phyloP scores from a whole-genome alignment of 129 eudicot genomes.

The Flaveria linearis region DNA sequence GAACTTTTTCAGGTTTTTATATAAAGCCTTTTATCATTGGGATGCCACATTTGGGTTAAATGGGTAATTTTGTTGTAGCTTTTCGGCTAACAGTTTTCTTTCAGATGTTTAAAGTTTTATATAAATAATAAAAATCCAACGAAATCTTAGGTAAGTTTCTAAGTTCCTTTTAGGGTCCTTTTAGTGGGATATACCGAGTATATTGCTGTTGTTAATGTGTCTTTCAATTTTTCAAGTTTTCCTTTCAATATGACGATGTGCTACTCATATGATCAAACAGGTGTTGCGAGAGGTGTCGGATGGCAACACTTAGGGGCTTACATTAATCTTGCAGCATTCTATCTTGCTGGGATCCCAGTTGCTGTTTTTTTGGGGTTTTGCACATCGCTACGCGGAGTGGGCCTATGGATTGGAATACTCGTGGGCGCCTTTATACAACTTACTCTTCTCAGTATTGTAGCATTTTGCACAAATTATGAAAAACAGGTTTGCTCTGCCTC shows the following conservation, averaged over 20 bases:
- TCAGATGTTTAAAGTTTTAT: no score
- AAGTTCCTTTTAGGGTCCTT: no score
- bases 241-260: neutral
- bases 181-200: no score
- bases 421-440: slow-evolving; percentile 60
- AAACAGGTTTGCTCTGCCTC: slow-evolving; percentile 43
- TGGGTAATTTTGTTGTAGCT: no score
- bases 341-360: slow-evolving; percentile 66
- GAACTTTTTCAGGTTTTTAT: slow-evolving; percentile 59
- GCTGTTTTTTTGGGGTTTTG: slow-evolving; percentile 59
- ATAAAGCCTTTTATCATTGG: neutral
- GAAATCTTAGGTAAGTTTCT: no score
- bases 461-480: slow-evolving; percentile 63
- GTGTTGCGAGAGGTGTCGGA: slow-evolving; percentile 87
- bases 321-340: slow-evolving; percentile 68
- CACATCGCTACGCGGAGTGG: slow-evolving; percentile 54
- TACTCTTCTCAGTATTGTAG: slow-evolving; percentile 41
- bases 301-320: slow-evolving; percentile 87
- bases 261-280: slow-evolving; percentile 37
- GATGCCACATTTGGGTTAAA: neutral
- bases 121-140: no score
- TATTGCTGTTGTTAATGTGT: no score
- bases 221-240: no score
- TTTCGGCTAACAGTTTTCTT: no score
- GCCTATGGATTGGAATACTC: slow-evolving; percentile 75